Percentiles rank a stretch among this genome's conserved stretches.
phyloP scores from a whole-genome alignment of 768 basidiomycete species.

The Xerocomus potaroensis region DNA sequence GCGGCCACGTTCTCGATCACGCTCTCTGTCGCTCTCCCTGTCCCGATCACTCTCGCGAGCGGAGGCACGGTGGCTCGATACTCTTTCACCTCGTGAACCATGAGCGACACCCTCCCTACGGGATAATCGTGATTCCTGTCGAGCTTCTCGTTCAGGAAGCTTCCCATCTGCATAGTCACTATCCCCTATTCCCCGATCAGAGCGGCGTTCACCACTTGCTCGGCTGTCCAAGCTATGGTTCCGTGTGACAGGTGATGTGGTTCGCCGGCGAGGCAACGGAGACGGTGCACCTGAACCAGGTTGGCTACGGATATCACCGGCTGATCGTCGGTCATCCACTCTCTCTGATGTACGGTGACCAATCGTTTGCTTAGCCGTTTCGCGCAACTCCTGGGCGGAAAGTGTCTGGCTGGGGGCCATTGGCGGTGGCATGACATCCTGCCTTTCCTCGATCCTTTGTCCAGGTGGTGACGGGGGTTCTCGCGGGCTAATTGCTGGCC shows the following conservation, averaged over 20 bases:
- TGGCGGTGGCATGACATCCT: conserved; percentile 69
- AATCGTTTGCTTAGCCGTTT: conserved; percentile 71
- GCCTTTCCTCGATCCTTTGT: conserved; percentile 40
- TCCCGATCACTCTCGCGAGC: conserved; percentile 35
- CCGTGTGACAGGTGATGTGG: conserved; percentile 63
- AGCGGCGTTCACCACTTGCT: conserved; percentile 60
- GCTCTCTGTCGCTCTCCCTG: conserved; percentile 43
- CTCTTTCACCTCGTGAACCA: conserved; percentile 48
- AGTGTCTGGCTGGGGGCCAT: conserved; percentile 71
- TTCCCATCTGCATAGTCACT: conserved; percentile 48
- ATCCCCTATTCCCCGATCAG: conserved; percentile 46
- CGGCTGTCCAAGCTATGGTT: conserved; percentile 72
- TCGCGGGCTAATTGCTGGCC: conserved; percentile 23
- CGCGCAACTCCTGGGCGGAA: conserved; percentile 75
- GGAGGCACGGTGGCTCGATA: conserved; percentile 38
- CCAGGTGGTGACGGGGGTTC: conserved; percentile 40
- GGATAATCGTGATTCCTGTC: conserved; percentile 42
- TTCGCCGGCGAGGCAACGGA: conserved; percentile 52
- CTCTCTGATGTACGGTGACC: conserved; percentile 35
- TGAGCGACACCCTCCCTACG: conserved; percentile 46
- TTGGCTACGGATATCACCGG: conserved; percentile 40
- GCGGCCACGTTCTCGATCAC: conserved; percentile 44
- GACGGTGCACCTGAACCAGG: conserved; percentile 53
- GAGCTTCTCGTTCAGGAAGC: conserved; percentile 47
- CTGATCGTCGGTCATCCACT: conserved; percentile 37